Base-by-base conservation (phyloP, 1,139 yeast species). In the Pichia sp. region DNA sequence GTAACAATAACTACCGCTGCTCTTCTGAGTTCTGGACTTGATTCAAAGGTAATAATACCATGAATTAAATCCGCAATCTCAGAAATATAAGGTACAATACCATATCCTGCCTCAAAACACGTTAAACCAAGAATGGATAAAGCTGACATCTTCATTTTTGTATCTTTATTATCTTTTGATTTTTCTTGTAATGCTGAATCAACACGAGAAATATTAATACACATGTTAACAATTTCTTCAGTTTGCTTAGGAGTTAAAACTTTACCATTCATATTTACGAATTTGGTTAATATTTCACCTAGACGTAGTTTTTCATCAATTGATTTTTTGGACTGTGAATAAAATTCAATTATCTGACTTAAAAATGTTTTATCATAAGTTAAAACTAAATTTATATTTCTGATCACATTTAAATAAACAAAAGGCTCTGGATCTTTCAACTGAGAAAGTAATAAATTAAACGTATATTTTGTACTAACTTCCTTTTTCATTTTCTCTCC, bases 401-500 rank as follows among this genome's bases (percentile, higher is more conserved):
- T 88, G 53, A 92, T 86, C 0, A 84, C 86, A 60, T 86, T 90
- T 49, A 92, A 65, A 62, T 87, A 92, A 25, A 92, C 78, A 62
- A 82, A 92, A 0, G 97, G 95, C 54, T 92, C 98, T 0, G 80
- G 75, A 58, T 88, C 95, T 47, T 76, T 75, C 45, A 92, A 66
- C 56, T 85, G 88, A 2, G 73, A 68, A 41, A 86, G 60, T 61
- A 86, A 86, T 25, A 88, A 66, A 33, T 77, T 73, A 37, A 86
- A 65, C 0, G 78, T 88, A 48, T 76, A 75, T 9, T 56, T 57
- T 9, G 78, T 48, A 0, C 80, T 65, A 5, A 89, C 65, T 70
- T 76, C 11, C 9, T 27, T 33, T 26, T 83, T 65, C 53, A 75
- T 77, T 9, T 35, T n/a, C 4, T 78, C n/a, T 9, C 77, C 8